Base-by-base conservation (phyloP, 2,329 filamentous ascomycete genomes). In the Eurotiales sp. region DNA sequence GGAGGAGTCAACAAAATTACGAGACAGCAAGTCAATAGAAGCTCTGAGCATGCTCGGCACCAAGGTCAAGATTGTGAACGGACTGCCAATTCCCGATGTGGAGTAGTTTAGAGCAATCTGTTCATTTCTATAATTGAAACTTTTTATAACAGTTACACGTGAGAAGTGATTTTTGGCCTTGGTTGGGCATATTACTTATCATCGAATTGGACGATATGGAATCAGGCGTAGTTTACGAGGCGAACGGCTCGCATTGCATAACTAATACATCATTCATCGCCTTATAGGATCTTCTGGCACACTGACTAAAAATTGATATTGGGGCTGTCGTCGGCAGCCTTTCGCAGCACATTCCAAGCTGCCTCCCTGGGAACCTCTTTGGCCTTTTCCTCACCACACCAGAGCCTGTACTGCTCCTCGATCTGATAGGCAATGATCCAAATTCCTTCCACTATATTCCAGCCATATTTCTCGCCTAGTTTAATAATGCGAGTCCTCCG, bases 11-110 rank as follows among this genome's bases (percentile, higher is more conserved):
- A 77, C 75, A 56, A 72, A 78, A 56, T 65, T 93, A 66, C 78
- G 85, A 49, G 83, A 88, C 61, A 71, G 81, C 64, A 80, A 84
- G 59, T 86, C 87, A 1, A 73, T 78, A 58, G 77, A 84, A 58
- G 88, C 87, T 0, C 73, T 92, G 70, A 72, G 80, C 64, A 78
- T 79, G 58, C 65, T 88, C 54, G 25, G 25, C 25, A 27, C 25
- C 25, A 27, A 27, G 25, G 25, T 27, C 25, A 27, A 27, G 25
- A 27, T 27, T 27, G 25, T 27, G 25, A 82, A 90, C 61, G 87
- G 89, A 51, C 66, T 91, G 60, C 87, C 88, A 1, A 82, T 92
- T 29, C 87, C 87, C 3, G 86, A 90, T n/a, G n/a, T n/a, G n/a
- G n/a, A n/a, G n/a, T n/a, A n/a, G n/a, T n/a, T n/a, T n/a, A n/a